Evolutionary conservation across 495 filamentous ascomycete genomes (phyloP), one percentile per base, ranked within the genome.

Genomic region (Podospora comata): DNA sequence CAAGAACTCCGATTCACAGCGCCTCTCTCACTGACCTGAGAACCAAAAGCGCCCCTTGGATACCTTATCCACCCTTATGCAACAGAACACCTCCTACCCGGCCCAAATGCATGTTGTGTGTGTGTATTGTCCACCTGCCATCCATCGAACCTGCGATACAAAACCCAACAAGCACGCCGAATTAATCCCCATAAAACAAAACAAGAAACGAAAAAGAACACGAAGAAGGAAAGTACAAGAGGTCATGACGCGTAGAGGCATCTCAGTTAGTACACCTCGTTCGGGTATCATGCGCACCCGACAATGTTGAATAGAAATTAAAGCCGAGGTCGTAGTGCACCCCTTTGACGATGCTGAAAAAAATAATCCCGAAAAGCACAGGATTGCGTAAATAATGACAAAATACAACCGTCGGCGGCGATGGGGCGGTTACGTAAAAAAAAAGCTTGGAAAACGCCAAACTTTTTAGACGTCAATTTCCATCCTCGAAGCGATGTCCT

Each of bases 401-500:
- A 34, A 62, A 19, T 4, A 39, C 4, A 34, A 62, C 30, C 60
- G 60, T 3, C 27, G 60, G 34, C 7, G 39, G 7, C 13, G 34
- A 48, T 48, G 9, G 39, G 39, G 39, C 39, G 39, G 39, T 48
- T 48, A 48, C 39, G 39, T 48, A 48, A 18, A 48, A 23, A 27
- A 62, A 27, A 44, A 15, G 28, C n/a, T 19, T 30, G 26, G 55
- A 58, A 26, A 20, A 20, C 55, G 23, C 6, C n/a, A 9, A 63
- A 44, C 32, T 11, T 1, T 28, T 70, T 67, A 78, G 18, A 78
- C 70, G 68, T 81, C 84, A 70, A 86, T 80, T 70, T 92, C 90
- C 89, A 92, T 92, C 13, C 83, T 83, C 28, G 86, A 85, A 54
- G 86, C 89, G 63, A 92, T 89, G 64, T 92, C 90, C 76, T 92